Percentiles rank a stretch among this genome's conserved stretches.
These are phyloP conservation scores for Cytospora mali DNA, from an alignment of 2,329 filamentous ascomycete genomes.

Conservation along the genomic window DNA sequence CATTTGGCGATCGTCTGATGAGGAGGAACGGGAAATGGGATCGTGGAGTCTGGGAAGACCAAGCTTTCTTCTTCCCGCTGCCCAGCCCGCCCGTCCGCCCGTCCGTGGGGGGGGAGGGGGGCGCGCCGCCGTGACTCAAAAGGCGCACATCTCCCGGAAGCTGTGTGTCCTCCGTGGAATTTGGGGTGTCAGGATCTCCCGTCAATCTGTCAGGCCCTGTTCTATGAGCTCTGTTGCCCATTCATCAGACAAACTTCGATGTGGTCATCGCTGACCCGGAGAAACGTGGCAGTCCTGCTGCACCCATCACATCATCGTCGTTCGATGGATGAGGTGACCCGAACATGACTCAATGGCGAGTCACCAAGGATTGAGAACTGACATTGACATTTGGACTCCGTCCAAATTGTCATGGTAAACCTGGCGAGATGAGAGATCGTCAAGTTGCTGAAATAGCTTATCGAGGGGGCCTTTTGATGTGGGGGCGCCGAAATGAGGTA, in stretches of 20 bases:
- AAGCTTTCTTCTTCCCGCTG: neutral
- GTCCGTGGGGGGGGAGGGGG: neutral
- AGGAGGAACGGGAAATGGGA: neutral
- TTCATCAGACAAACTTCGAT: neutral
- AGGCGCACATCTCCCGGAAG: neutral
- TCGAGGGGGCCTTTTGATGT: neutral
- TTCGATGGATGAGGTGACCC: neutral
- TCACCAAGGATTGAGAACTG: neutral
- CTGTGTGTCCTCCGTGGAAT: neutral
- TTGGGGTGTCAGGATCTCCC: neutral
- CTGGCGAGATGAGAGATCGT: neutral
- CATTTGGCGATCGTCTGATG: neutral
- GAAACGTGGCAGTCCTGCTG: neutral
- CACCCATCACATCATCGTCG: slow-evolving; percentile 1
- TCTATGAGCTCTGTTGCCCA: neutral
- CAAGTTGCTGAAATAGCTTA: neutral
- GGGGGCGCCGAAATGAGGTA: neutral
- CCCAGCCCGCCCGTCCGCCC: neutral
- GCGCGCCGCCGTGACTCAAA: neutral
- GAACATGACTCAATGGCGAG: neutral
- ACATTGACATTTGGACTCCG: neutral
- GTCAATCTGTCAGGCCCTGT: neutral
- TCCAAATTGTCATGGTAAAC: neutral
- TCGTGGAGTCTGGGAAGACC: neutral
- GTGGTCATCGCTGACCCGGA: neutral